phyloP scores from a whole-genome alignment of 768 basidiomycete species.

The Boletales sp. region DNA sequence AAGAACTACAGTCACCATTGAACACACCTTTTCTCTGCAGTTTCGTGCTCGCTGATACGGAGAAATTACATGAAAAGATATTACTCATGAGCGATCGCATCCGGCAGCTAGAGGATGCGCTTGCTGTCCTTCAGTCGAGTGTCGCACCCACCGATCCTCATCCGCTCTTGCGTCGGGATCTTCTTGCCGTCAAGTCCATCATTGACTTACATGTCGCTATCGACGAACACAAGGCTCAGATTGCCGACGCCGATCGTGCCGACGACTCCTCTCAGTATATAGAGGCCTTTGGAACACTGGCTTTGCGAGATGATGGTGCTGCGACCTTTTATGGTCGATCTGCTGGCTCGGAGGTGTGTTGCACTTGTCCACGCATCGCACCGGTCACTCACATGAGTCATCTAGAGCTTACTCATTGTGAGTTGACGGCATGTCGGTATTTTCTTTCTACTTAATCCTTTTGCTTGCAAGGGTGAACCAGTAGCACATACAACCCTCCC shows the following conservation, averaged over 20 bases:
- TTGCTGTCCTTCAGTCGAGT: constrained; percentile 50
- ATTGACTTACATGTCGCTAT: constrained; percentile 64
- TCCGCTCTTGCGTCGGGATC: constrained; percentile 56
- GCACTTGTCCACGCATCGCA: constrained; percentile 21
- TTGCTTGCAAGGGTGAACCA: constrained; percentile 22
- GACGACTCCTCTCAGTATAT: constrained; percentile 51
- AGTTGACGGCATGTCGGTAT: constrained; percentile 15
- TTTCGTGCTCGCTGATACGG: constrained; percentile 71
- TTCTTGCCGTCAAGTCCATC: constrained; percentile 63
- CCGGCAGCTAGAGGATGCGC: constrained; percentile 66
- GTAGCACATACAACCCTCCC: constrained; percentile 1
- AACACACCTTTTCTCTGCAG: constrained; percentile 27
- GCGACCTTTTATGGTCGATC: constrained; percentile 72
- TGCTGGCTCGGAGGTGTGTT: constrained; percentile 65
- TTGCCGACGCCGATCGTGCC: constrained; percentile 26
- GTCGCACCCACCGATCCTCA: constrained; percentile 47
- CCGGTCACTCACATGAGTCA: neutral
- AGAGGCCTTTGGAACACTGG: constrained; percentile 67
- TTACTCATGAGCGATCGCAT: constrained; percentile 67
- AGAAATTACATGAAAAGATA: constrained; percentile 66
- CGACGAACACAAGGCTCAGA: constrained; percentile 33
- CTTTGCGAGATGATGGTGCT: constrained; percentile 65
- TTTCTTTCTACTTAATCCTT: neutral
- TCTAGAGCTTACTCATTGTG: constrained; percentile 56
- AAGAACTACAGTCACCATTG: neutral